Base-by-base conservation (phyloP, 106 monocot genomes). In the Dioscorea alata region DNA sequence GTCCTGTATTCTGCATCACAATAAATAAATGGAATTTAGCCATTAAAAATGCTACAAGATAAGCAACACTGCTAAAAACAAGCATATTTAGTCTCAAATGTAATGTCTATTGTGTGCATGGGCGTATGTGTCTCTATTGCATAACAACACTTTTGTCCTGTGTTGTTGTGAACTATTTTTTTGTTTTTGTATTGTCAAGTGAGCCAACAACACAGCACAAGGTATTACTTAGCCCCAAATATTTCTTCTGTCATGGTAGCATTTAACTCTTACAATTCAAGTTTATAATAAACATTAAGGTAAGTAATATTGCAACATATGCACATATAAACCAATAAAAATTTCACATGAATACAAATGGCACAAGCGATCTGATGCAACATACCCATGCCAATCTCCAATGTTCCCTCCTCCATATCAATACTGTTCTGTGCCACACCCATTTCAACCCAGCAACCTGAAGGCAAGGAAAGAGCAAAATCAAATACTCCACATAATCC, bases 341-440 rank as follows among this genome's bases (percentile, higher is more conserved):
- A 4, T 17, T 51, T 13, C 12, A 51, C 12, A 12, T 51, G 51
- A 51, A 17, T 13, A 51, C 51, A 51, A 51, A 51, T 13, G 0
- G 51, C 54, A 54, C 42, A 14, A 14, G 54, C 18, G 2, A 53
- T 63, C 63, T 10, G 35, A 33, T 6, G 18, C 12, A 22, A 75
- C 80, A 68, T 85, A 91, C 91, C 91, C 80, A 91, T 91, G 69
- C 91, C 91, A 65, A 91, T 83, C 76, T 91, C 91, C 71, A 91
- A 50, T 2, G 79, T 69, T 70, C 82, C 82, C 71, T 88, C 91
- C 79, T 92, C 88, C 88, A 85, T 73, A 56, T 88, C 92, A 49
- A 33, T 19, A 57, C 33, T 48, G 22, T 73, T 74, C 54, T 88
- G 75, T 23, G 60, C 64, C 51, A 78, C 54, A 81, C 82, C 88